Evolutionary conservation across 2,329 filamentous ascomycete species (phyloP).

Genomic region (Fusarium ambrosium): DNA sequence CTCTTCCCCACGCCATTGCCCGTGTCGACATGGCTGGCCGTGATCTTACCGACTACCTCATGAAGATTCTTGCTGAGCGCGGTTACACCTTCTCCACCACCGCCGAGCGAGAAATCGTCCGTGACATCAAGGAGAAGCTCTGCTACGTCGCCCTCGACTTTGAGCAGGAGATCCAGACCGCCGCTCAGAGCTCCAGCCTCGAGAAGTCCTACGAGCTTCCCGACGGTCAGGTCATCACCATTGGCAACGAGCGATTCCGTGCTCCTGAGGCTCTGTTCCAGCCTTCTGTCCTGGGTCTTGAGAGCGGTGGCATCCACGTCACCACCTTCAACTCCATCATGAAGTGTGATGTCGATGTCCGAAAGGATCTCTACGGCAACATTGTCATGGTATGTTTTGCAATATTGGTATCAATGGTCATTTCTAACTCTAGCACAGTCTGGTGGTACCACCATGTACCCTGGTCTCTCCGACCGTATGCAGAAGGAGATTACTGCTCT

Average conservation of each 20-base stretch:
- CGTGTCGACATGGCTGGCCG: conserved; percentile 99
- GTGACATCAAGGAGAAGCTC: conserved; percentile 99
- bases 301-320: conserved; percentile 98
- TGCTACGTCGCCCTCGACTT: conserved; percentile 99
- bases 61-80: conserved; percentile 99
- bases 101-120: conserved; percentile 99
- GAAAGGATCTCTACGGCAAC: conserved; percentile 99
- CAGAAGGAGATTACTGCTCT: conserved; percentile 99
- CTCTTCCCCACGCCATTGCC: conserved; percentile 98
- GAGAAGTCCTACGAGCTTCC: conserved; percentile 99
- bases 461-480: conserved; percentile 99
- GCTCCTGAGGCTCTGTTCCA: conserved; percentile 99
- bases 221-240: conserved; percentile 99
- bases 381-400: conserved; percentile 95
- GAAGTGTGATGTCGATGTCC: conserved; percentile 99
- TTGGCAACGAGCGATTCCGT: conserved; percentile 99
- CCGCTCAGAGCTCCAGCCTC: conserved; percentile 96
- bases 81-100: conserved; percentile 99
- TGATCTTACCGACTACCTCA: conserved; percentile 99
- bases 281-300: conserved; percentile 97
- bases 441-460: conserved; percentile 99
- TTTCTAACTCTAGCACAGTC: conserved; percentile 72
- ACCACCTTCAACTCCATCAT: conserved; percentile 99
- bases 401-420: not conserved
- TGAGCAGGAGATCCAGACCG: conserved; percentile 99